Evolutionary conservation across 1,284 basidiomycete species (phyloP).

Genomic region (Testicularia cyperi): DNA sequence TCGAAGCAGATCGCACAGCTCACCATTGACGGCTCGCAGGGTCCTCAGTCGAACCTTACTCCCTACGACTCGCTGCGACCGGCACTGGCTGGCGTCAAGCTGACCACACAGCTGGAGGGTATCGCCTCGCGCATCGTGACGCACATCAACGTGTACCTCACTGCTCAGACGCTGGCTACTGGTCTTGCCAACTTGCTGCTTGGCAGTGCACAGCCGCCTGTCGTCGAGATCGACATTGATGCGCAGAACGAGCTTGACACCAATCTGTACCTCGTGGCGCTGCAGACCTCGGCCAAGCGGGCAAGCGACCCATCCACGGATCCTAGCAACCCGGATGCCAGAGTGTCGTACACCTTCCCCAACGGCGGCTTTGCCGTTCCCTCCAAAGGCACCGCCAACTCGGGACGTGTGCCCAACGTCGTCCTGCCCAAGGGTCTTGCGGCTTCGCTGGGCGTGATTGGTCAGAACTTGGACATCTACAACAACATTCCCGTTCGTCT

Average conservation of each 20-base stretch:
- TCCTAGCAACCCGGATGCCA: conserved; percentile 18
- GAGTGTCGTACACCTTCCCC: conserved; percentile 35
- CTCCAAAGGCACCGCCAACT: conserved; percentile 10
- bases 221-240: conserved; percentile 27
- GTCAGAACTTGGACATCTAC: conserved; percentile 39
- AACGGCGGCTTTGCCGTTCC: conserved; percentile 6
- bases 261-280: conserved; percentile 19
- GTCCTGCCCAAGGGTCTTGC: conserved; percentile 38
- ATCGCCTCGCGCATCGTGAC: conserved; percentile 45
- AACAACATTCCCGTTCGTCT: conserved; percentile 27
- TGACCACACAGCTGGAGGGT: conserved; percentile 66
- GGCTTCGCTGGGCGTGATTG: conserved; percentile 29
- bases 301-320: conserved; percentile 15
- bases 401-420: conserved; percentile 31
- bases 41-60: conserved; percentile 62
- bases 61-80: conserved; percentile 69
- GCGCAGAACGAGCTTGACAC: conserved; percentile 30
- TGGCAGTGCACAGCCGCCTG: conserved; percentile 3
- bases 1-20: conserved; percentile 12
- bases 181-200: conserved; percentile 19
- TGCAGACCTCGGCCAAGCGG: conserved; percentile 28
- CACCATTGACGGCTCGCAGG: conserved; percentile 23
- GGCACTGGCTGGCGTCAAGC: conserved; percentile 67
- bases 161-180: conserved; percentile 15
- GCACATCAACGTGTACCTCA: conserved; percentile 38